Conservation (phyloP, 2,329 filamentous ascomycete species). For the Microcera coccophila region DNA sequence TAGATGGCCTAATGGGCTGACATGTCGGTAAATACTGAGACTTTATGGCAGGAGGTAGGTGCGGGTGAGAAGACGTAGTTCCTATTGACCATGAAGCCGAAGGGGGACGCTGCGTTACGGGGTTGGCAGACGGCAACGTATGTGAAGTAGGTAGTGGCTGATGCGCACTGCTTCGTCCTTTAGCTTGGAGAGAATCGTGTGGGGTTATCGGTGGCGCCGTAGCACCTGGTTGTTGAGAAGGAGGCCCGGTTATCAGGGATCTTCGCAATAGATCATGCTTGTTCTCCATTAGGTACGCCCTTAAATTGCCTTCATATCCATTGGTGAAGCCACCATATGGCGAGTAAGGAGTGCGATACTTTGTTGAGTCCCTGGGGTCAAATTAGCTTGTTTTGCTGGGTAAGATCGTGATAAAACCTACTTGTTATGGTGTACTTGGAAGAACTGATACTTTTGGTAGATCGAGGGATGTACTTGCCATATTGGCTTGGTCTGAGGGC, state of each 20-base stretch:
- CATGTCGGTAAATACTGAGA: constrained; percentile 13
- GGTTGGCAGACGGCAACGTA: background rate
- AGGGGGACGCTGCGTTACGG: background rate
- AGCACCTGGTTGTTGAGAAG: background rate
- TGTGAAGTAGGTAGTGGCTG: background rate
- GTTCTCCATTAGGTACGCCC: constrained; percentile 41
- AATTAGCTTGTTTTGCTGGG: background rate
- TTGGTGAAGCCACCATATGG: constrained; percentile 57
- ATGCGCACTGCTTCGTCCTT: background rate
- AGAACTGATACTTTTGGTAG: constrained; percentile 54
- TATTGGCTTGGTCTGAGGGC: constrained; percentile 27
- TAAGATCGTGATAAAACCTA: constrained; percentile 28
- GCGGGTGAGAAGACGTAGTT: constrained; percentile 4
- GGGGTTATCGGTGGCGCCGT: background rate
- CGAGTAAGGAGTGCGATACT: constrained; percentile 59
- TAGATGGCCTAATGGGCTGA: constrained; percentile 7
- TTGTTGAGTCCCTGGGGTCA: constrained; percentile 45
- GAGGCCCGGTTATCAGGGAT: constrained; percentile 10
- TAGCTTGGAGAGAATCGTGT: constrained; percentile 1
- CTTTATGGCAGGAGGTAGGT: constrained; percentile 19
- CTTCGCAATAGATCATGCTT: constrained; percentile 29
- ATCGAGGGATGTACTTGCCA: constrained; percentile 39
- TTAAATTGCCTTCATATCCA: constrained; percentile 53
- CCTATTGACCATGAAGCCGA: background rate
- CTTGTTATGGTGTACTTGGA: constrained; percentile 58